Percentiles rank a stretch among this genome's conserved stretches.
Conservation (phyloP, 1,284 basidiomycete species). For the Sanguinoderma infundibulare region DNA sequence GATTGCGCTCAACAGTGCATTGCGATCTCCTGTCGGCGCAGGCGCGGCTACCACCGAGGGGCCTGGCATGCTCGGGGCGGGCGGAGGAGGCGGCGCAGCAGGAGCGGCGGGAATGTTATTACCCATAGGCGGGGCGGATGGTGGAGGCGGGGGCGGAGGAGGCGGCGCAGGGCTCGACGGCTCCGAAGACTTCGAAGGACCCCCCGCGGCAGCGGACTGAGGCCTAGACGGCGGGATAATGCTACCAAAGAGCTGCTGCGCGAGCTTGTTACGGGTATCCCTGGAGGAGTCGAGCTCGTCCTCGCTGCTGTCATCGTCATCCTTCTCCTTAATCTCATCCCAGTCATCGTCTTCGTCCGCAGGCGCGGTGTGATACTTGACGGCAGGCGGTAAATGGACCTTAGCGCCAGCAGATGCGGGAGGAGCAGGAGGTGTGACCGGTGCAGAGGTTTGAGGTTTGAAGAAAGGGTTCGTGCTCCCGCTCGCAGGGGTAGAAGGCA, state of each 20-base stretch:
- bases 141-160: constrained; percentile 40
- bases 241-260: constrained; percentile 77
- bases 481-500: constrained; percentile 39
- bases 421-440: constrained; percentile 23
- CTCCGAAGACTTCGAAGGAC: constrained; percentile 35
- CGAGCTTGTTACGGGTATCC: constrained; percentile 71
- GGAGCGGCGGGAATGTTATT: constrained; percentile 20
- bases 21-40: constrained; percentile 54
- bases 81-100: constrained; percentile 13
- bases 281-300: constrained; percentile 77
- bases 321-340: constrained; percentile 82
- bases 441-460: constrained; percentile 41
- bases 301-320: constrained; percentile 76
- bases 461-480: constrained; percentile 68
- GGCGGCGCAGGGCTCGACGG: constrained; percentile 41
- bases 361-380: constrained; percentile 70
- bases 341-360: constrained; percentile 76
- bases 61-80: constrained; percentile 38
- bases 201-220: constrained; percentile 43
- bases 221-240: constrained; percentile 60
- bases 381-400: constrained; percentile 40
- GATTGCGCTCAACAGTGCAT: constrained; percentile 83
- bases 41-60: constrained; percentile 43
- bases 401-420: constrained; percentile 39
- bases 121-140: constrained; percentile 40